phyloP scores from a whole-genome alignment of 192 early-diverging fungal genomes.

The Coemansia sp. region DNA sequence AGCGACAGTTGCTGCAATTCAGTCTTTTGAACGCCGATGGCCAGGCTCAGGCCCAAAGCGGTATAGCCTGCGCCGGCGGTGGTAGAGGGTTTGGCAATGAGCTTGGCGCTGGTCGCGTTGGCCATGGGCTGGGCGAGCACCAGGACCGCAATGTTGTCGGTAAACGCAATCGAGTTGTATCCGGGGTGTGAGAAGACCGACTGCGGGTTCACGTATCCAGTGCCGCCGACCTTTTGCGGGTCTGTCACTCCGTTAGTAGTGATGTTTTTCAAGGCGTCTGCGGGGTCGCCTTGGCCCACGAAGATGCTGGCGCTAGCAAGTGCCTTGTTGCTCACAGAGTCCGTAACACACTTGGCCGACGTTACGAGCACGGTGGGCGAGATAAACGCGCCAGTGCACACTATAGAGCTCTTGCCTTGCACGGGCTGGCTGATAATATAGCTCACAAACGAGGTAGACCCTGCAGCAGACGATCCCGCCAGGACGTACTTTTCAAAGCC shows the following conservation, averaged over 20 bases:
- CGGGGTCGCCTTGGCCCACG: conserved; percentile 34
- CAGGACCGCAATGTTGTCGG: conserved; percentile 50
- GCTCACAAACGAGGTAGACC: conserved; percentile 24
- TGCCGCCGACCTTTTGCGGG: conserved; percentile 10
- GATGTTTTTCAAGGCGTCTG: conserved; percentile 8
- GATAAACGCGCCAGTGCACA: conserved; percentile 49
- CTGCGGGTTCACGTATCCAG: conserved; percentile 30
- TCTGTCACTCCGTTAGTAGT: conserved; percentile 8
- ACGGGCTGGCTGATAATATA: conserved; percentile 25
- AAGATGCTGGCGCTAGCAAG: conserved; percentile 21
- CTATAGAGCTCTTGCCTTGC: conserved; percentile 6
- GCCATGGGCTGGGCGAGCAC: conserved; percentile 34
- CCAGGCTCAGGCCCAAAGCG: conserved; percentile 30
- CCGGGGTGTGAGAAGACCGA: conserved; percentile 41
- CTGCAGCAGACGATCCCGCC: conserved; percentile 20
- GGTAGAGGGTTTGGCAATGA: conserved; percentile 32
- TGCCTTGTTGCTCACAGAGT: conserved; percentile 52
- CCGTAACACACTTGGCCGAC: conserved; percentile 43
- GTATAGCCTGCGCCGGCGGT: conserved; percentile 25
- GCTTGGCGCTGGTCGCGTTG: conserved; percentile 19
- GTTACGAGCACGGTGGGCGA: conserved; percentile 37
- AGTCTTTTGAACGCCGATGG: conserved; percentile 1
- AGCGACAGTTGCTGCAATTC: conserved; percentile 24
- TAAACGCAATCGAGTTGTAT: conserved; percentile 49
- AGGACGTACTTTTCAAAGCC: conserved; percentile 41